Conservation (phyloP, 1,139 yeast genomes). For the Yamadazyma buinensis region DNA sequence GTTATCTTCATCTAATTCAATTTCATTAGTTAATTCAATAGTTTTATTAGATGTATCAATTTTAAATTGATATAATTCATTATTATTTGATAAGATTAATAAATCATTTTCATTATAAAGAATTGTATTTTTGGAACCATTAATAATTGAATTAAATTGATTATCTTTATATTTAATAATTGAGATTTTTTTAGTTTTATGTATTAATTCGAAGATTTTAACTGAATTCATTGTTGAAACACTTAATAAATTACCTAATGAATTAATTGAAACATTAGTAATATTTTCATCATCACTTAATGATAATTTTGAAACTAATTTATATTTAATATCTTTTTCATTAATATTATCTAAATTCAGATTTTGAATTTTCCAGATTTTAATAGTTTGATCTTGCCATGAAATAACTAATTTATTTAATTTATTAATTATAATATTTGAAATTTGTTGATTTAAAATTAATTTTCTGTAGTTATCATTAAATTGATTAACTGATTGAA, state of each 20-base stretch:
- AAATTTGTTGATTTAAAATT: conserved; percentile 59
- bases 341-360: not conserved
- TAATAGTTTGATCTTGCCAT: conserved; percentile 83
- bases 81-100: conserved; percentile 60
- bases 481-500: conserved; percentile 65
- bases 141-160: conserved; percentile 36
- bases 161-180: conserved; percentile 54
- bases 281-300: conserved; percentile 81
- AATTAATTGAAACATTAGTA: conserved; percentile 63
- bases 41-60: conserved; percentile 24
- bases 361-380: conserved; percentile 63
- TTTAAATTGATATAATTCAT: conserved; percentile 54
- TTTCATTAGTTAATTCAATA: conserved; percentile 37
- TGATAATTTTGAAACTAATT: conserved; percentile 61
- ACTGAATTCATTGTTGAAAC: conserved; percentile 70
- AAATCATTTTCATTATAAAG: conserved; percentile 44
- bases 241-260: conserved; percentile 61
- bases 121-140: conserved; percentile 57
- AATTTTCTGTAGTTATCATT: conserved; percentile 70
- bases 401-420: conserved; percentile 51
- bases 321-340: conserved; percentile 20
- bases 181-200: conserved; percentile 33
- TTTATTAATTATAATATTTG: conserved; percentile 49
- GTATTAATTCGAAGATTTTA: conserved; percentile 59
- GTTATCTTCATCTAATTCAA: conserved; percentile 31